Evolutionary conservation across 1,139 yeast species (phyloP).

Genomic region (Pichia sp.): DNA sequence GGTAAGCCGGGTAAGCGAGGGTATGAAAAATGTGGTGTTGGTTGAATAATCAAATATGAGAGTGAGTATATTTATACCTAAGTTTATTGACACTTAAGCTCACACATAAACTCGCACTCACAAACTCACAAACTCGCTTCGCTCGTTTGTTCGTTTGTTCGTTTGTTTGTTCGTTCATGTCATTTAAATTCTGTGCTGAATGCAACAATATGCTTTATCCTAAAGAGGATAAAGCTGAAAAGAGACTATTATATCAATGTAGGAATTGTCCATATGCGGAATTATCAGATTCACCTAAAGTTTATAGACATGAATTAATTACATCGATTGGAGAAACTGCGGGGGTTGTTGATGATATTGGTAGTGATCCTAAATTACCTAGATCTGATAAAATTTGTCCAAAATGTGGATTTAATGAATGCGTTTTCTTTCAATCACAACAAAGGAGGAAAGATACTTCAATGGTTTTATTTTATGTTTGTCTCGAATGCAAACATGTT

Average conservation of each 20-base stretch:
- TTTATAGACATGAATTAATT: constrained; percentile 87
- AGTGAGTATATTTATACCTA: too few species aligned
- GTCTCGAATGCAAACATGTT: constrained; percentile 77
- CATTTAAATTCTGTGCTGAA: constrained; percentile 88
- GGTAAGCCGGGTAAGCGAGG: not conserved
- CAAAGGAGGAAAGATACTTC: constrained; percentile 92
- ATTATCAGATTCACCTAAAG: constrained; percentile 80
- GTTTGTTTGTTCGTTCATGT: too few species aligned
- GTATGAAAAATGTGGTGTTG: too few species aligned
- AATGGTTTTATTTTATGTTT: constrained; percentile 91
- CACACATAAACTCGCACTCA: constrained; percentile 4
- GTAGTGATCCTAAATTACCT: constrained; percentile 93
- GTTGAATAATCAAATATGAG: too few species aligned
- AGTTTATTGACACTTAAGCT: too few species aligned
- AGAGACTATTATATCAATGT: constrained; percentile 79
- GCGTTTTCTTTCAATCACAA: constrained; percentile 95
- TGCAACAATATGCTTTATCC: constrained; percentile 98
- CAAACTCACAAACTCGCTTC: too few species aligned
- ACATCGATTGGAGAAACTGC: constrained; percentile 92
- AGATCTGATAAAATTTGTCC: constrained; percentile 93
- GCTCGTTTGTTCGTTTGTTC: too few species aligned
- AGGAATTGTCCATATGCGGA: constrained; percentile 94
- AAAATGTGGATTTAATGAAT: constrained; percentile 74
- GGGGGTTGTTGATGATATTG: constrained; percentile 95
- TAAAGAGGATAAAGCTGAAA: constrained; percentile 77